Base-by-base conservation (phyloP, 805 yeast genomes). In the Citeromyces matritensis region DNA sequence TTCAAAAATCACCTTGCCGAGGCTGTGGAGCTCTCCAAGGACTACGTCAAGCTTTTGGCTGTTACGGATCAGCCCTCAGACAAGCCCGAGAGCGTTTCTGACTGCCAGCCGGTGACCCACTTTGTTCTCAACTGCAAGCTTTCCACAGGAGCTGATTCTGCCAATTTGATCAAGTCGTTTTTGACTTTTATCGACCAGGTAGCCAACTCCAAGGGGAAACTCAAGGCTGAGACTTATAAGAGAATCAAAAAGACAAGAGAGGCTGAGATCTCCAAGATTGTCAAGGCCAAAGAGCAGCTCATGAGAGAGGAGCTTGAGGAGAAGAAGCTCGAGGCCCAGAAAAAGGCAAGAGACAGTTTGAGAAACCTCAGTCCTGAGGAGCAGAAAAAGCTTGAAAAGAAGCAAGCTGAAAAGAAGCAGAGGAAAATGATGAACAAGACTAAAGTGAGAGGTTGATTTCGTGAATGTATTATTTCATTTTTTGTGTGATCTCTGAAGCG, bases 1-100 rank as follows among this genome's bases (percentile, higher is more conserved):
- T 63, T 66, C 41, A 64, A 73, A 32, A 57, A 59, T 37, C 62
- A 64, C 30, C 49, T 76, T 33, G 54, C 58, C 19, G 59, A 60
- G 23, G 56, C 70, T 21, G 48, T 73, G 36, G 39, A 44, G 9
- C 31, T 37, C 9, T 38, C 45, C 25, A 59, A 57, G 17, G 45
- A 58, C 5, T 55, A 70, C 37, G 56, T 91, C 45, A 71, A 73
- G 47, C 79, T 51, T 47, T 48, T 91, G 38, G 76, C 93, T 27
- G 63, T 85, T 49, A 83, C 95, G 32, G 99, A 91, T 54, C 78
- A 82, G 53, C 75, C 85, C 10, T 43, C 55, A n/a, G 78, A 63
- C 32, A 79, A 70, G 42, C 97, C 98, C 29, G 59, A 53, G 28
- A 49, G 65, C 24, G 57, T 71, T 30, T 52, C 50, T n/a, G 79